phyloP scores from a whole-genome alignment of 2,329 filamentous ascomycete genomes.

The Paecilomyces sp. region DNA sequence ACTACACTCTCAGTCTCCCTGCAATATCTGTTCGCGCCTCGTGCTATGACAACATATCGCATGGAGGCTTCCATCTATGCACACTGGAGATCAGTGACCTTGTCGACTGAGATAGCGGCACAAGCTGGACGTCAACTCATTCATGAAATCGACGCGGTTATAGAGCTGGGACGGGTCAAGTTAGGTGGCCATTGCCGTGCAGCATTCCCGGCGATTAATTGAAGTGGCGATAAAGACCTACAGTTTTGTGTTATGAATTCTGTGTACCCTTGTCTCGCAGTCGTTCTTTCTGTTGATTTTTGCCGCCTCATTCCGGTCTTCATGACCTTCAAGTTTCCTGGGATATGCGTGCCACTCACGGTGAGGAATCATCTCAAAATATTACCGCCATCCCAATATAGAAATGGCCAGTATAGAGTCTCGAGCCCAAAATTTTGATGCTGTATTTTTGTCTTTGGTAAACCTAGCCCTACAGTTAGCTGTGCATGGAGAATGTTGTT shows the following conservation, averaged over 20 bases:
- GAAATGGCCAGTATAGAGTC: neutral
- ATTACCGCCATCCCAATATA: neutral
- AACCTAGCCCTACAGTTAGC: neutral
- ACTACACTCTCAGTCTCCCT: neutral
- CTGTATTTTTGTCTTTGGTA: neutral
- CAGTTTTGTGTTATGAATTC: neutral
- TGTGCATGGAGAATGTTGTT: neutral
- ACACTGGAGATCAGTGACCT: neutral
- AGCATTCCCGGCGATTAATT: neutral
- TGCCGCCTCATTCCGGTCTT: neutral
- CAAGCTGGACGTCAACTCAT: slow-evolving; percentile 1
- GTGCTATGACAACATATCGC: neutral
- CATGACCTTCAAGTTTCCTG: neutral
- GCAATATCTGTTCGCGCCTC: neutral
- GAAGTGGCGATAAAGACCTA: neutral
- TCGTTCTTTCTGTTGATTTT: neutral
- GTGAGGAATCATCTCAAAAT: neutral
- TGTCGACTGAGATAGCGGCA: slow-evolving; percentile 5
- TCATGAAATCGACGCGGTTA: slow-evolving; percentile 6
- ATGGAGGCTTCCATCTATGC: neutral
- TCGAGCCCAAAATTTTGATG: neutral
- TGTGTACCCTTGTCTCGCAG: neutral
- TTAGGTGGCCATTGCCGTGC: slow-evolving; percentile 51
- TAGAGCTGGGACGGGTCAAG: slow-evolving; percentile 47
- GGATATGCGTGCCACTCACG: neutral